Base-by-base conservation (phyloP, 345 rosid species). In the Salix koriyanagi region DNA sequence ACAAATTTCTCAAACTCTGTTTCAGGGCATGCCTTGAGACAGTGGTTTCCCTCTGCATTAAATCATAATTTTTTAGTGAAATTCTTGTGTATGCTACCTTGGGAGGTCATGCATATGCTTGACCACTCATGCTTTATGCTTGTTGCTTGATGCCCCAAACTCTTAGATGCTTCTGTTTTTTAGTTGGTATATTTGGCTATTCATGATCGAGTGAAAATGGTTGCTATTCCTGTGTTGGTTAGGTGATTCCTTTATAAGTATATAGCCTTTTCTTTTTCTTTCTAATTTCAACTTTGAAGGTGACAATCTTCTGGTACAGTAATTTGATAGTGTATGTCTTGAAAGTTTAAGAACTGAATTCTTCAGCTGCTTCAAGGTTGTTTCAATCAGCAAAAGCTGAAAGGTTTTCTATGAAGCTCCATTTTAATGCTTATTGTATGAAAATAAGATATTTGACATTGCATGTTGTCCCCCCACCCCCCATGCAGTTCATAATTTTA, bases 401-500 rank as follows among this genome's bases (percentile, higher is more conserved):
- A 70, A 48, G 36, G 46, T 36, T 71, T 34, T 56, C 36, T 21
- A 2, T 36, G 32, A 46, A n/a, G 6, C n/a, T 37, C 4, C 30
- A 37, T 18, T 36, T 72, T 56, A n/a, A 14, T 42, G 23, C 56
- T 61, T 41, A 18, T 3, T 30, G 13, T 54, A 54, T 44, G 46
- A 65, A 65, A 30, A 30, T 50, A 4, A 54, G 9, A 34, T 32
- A 71, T 34, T 65, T 34, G 25, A 30, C n/a, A 71, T 19, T 56
- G 30, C 61, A 37, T 67, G 52, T 50, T 26, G 68, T 1, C 60
- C 21, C 60, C 8, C 60, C 23, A 15, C 9, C n/a, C 58, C 58
- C 18, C 48, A 28, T 71, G 42, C 69, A 58, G 58, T 26, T 50
- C 71, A 25, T 76, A 67, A 30, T 52, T 64, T 21, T 73, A 66